Conservation (phyloP, 2,329 filamentous ascomycete species). For the Akanthomyces lecanii region DNA sequence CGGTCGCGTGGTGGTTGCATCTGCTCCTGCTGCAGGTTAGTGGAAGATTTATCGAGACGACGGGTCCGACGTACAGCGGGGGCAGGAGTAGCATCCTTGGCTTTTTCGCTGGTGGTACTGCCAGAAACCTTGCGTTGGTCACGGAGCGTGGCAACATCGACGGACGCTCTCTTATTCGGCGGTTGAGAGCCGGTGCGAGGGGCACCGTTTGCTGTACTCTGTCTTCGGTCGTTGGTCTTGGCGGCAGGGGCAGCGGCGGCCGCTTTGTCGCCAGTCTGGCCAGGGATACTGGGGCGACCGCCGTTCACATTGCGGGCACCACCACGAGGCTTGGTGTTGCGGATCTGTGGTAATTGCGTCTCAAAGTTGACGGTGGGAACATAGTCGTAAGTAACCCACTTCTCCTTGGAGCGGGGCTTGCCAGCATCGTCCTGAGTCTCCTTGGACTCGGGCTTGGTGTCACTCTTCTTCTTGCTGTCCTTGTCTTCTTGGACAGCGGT, state of each 20-base stretch:
- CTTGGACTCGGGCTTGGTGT: slow-evolving; percentile 52
- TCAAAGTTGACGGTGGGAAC: slow-evolving; percentile 83
- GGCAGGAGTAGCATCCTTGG: slow-evolving; percentile 36
- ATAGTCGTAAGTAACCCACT: slow-evolving; percentile 81
- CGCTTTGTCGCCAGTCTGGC: slow-evolving; percentile 36
- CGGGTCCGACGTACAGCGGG: slow-evolving; percentile 36
- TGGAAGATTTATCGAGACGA: not conserved
- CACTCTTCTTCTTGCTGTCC: slow-evolving; percentile 65
- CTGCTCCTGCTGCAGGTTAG: slow-evolving; percentile 24
- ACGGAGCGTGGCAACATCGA: slow-evolving; percentile 37
- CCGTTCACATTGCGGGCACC: slow-evolving; percentile 42
- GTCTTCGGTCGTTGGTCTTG: slow-evolving; percentile 32
- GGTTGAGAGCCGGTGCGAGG: slow-evolving; percentile 34
- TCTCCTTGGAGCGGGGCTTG: slow-evolving; percentile 65
- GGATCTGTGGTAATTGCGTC: slow-evolving; percentile 64
- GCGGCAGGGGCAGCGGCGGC: slow-evolving; percentile 28
- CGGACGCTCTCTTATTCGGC: slow-evolving; percentile 41
- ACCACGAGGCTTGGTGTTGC: slow-evolving; percentile 47
- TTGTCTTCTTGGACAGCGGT: slow-evolving; percentile 66
- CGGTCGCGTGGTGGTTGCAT: slow-evolving; percentile 28
- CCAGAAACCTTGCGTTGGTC: slow-evolving; percentile 44
- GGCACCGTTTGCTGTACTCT: slow-evolving; percentile 33
- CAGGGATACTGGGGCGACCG: slow-evolving; percentile 33
- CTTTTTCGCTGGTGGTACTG: slow-evolving; percentile 34
- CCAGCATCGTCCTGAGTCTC: slow-evolving; percentile 41